A percentile compares a stretch with the other conserved stretches of the same genome.
Evolutionary conservation across 2,329 filamentous ascomycete species (phyloP).

Genomic region (Apiospora hydei): DNA sequence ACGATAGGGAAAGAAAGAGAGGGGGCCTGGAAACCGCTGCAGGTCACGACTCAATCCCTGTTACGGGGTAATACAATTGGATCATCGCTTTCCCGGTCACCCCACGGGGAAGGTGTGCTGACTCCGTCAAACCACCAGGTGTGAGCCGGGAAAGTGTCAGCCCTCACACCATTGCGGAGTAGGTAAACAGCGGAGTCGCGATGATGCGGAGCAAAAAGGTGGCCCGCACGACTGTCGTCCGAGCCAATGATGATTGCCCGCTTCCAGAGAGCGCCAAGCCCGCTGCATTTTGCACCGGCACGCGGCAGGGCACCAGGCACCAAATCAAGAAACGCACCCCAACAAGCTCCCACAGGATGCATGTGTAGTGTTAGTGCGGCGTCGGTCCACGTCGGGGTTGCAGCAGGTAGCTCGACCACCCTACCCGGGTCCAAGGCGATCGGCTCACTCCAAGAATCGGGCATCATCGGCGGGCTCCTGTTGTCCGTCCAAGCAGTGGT

Average conservation of each 20-base stretch:
- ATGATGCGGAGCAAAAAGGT: neutral
- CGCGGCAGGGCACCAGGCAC: neutral
- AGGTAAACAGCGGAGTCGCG: neutral
- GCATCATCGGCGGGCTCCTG: constrained; percentile 10
- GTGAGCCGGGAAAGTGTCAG: constrained; percentile 11
- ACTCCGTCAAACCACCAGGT: neutral
- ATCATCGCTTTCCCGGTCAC: neutral
- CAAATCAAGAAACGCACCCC: neutral
- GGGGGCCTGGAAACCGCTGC: neutral
- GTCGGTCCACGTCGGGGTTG: neutral
- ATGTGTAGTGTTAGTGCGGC: neutral
- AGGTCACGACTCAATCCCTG: neutral
- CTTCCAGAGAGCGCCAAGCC: neutral
- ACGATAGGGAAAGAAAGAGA: neutral
- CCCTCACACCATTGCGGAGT: constrained; percentile 19
- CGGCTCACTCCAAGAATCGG: neutral
- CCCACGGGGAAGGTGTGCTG: constrained; percentile 5
- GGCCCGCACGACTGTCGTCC: constrained; percentile 19
- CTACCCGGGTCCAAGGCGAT: neutral
- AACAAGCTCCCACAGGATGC: neutral
- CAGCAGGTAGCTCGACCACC: neutral
- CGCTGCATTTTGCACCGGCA: neutral
- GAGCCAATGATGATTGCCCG: neutral
- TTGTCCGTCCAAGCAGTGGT: neutral
- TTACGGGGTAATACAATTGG: neutral